Conservation (phyloP, 352 stramenopile genomes). For the Phytophthora ramorum region DNA sequence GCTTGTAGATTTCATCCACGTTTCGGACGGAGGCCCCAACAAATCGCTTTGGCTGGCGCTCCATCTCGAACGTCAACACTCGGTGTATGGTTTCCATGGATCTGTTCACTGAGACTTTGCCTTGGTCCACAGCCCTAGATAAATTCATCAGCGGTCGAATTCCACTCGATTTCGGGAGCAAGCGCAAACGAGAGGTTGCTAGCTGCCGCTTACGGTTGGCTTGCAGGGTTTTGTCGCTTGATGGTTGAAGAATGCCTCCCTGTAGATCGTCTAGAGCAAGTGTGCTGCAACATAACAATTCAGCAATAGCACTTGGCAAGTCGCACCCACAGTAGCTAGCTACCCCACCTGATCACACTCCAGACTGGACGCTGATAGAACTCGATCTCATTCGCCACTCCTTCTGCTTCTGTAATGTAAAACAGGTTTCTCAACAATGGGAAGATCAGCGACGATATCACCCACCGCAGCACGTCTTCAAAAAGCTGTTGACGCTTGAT, state of each 20-base stretch:
- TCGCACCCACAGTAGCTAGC: neutral
- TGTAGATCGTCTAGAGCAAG: conserved; percentile 61
- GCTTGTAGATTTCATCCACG: conserved; percentile 71
- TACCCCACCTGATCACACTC: conserved; percentile 55
- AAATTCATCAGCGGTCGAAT: conserved; percentile 85
- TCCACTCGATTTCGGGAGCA: conserved; percentile 73
- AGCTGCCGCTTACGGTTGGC: conserved; percentile 37
- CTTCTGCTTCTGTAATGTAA: conserved; percentile 81
- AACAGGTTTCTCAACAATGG: conserved; percentile 69
- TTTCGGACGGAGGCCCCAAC: conserved; percentile 68
- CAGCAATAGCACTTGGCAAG: conserved; percentile 2
- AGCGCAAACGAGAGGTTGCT: conserved; percentile 55
- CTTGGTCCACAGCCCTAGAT: conserved; percentile 42
- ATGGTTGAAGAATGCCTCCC: conserved; percentile 46
- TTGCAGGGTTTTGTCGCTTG: conserved; percentile 5
- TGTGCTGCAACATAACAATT: conserved; percentile 34
- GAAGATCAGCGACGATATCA: conserved; percentile 55
- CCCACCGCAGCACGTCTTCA: conserved; percentile 49
- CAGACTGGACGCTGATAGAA: conserved; percentile 78
- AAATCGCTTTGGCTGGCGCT: conserved; percentile 54
- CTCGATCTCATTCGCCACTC: conserved; percentile 66
- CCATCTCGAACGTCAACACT: conserved; percentile 67
- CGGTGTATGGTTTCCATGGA: conserved; percentile 66
- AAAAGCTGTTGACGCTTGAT: conserved; percentile 53
- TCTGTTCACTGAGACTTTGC: conserved; percentile 60